Evolutionary conservation across 2,329 filamentous ascomycete species (phyloP).

Genomic region (Colletotrichum sp.): DNA sequence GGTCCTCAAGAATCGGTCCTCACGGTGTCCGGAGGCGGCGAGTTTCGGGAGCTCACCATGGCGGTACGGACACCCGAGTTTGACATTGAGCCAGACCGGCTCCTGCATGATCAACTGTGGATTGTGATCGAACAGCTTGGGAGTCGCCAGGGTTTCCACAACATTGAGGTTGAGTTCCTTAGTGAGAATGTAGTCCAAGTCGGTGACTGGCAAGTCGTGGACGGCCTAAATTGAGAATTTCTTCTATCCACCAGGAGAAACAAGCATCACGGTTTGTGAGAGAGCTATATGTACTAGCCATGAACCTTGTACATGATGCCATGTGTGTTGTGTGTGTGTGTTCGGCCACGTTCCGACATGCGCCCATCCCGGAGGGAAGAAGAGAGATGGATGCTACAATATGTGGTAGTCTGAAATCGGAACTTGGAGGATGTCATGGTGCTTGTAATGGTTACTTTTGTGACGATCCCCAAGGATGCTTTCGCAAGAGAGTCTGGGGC

Average conservation of each 20-base stretch:
- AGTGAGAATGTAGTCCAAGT: conserved; percentile 52
- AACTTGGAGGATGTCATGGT: not conserved
- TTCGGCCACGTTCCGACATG: not conserved
- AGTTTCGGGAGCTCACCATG: conserved; percentile 71
- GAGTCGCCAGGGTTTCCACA: conserved; percentile 43
- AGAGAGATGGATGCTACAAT: not conserved
- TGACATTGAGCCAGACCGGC: conserved; percentile 71
- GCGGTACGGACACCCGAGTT: conserved; percentile 76
- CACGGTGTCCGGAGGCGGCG: conserved; percentile 71
- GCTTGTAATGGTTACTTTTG: not conserved
- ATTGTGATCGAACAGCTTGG: conserved; percentile 82
- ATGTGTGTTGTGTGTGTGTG: not conserved
- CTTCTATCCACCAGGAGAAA: not conserved
- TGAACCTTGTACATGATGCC: not conserved
- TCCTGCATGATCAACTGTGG: conserved; percentile 68
- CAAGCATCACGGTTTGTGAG: not conserved
- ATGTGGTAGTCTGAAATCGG: not conserved
- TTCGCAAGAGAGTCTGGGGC: not conserved
- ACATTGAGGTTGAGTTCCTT: conserved; percentile 58
- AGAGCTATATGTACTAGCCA: not conserved
- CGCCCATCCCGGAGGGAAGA: not conserved
- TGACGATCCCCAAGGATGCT: not conserved
- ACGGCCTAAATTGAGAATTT: not conserved
- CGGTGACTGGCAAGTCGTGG: conserved; percentile 45
- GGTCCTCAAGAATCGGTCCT: conserved; percentile 71